These are phyloP conservation scores for Botrytis tulipae DNA, from an alignment of 2,329 filamentous ascomycete species.

Conservation along the genomic window DNA sequence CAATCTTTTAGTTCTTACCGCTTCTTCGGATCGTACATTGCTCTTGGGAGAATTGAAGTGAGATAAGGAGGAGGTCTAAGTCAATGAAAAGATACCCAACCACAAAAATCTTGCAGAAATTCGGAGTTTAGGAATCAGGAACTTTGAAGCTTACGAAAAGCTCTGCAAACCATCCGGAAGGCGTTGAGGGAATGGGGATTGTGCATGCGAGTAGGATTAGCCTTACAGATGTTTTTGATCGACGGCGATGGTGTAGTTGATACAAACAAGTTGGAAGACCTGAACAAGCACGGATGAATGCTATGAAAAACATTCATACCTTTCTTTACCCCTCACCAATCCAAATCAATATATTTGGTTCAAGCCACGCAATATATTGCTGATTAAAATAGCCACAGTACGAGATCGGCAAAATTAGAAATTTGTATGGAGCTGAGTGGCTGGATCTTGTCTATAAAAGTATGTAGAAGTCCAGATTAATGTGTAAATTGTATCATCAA, in stretches of 20 bases:
- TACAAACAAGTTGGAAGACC: not conserved
- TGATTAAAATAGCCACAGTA: not conserved
- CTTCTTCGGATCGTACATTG: slow-evolving; percentile 83
- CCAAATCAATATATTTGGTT: slow-evolving; percentile 12
- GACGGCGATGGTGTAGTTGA: slow-evolving; percentile 11
- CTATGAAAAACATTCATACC: not conserved
- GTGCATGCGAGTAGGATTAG: not conserved
- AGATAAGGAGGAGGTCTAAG: slow-evolving; percentile 30
- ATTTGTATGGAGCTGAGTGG: not conserved
- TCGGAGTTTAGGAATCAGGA: slow-evolving; percentile 3
- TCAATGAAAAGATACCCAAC: slow-evolving; percentile 18
- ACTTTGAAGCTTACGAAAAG: not conserved
- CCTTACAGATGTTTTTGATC: slow-evolving; percentile 11
- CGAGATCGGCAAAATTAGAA: slow-evolving; percentile 8
- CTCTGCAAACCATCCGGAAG: not conserved
- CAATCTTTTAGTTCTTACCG: slow-evolving; percentile 68
- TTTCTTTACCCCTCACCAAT: slow-evolving; percentile 7
- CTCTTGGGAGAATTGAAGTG: slow-evolving; percentile 78
- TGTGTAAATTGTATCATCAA: not conserved
- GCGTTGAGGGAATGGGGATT: not conserved
- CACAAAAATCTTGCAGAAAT: not conserved
- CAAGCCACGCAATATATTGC: slow-evolving; percentile 3
- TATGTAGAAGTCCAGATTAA: not conserved
- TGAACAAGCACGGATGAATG: slow-evolving; percentile 3
- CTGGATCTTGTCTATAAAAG: not conserved